Percentiles rank a stretch among this genome's conserved stretches.
Conservation (phyloP, 1,284 basidiomycete species). For the Fistulinella cinereoalba region DNA sequence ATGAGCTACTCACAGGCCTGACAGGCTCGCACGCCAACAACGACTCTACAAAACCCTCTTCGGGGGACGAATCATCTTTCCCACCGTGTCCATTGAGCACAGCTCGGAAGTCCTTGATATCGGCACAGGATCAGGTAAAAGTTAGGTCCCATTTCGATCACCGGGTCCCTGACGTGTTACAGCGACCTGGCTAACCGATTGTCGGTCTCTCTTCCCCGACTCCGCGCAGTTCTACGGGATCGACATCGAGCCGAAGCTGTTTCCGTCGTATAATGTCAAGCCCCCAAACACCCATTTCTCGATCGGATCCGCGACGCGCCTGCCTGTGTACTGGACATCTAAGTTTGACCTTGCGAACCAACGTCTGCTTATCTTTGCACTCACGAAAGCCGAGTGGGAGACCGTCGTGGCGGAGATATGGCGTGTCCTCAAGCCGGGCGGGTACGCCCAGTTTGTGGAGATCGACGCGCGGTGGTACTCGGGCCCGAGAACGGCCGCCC, state of each 20-base stretch:
- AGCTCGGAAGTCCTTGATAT: constrained; percentile 16
- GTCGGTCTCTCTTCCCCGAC: constrained; percentile 9
- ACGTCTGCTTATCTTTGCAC: constrained; percentile 27
- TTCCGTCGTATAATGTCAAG: constrained; percentile 7
- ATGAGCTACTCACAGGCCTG: background rate
- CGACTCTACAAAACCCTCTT: constrained; percentile 13
- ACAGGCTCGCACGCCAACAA: constrained; percentile 17
- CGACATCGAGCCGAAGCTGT: constrained; percentile 20
- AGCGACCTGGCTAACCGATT: constrained; percentile 21
- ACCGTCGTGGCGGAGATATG: constrained; percentile 21
- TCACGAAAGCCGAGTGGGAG: constrained; percentile 23
- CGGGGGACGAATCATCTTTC: constrained; percentile 13
- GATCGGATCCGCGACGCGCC: constrained; percentile 8
- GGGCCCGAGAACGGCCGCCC: constrained; percentile 12
- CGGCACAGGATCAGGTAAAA: constrained; percentile 20
- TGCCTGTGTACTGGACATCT: constrained; percentile 22
- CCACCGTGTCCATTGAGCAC: background rate
- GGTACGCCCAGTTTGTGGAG: constrained; percentile 31
- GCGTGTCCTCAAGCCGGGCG: constrained; percentile 32
- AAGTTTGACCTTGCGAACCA: constrained; percentile 31
- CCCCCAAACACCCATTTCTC: constrained; percentile 17
- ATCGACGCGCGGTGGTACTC: constrained; percentile 16
- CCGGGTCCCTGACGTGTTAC: background rate
- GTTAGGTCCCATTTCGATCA: background rate
- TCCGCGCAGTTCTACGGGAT: constrained; percentile 20